Conservation (phyloP, 179 eudicot species). For the Gypsophila paniculata region DNA sequence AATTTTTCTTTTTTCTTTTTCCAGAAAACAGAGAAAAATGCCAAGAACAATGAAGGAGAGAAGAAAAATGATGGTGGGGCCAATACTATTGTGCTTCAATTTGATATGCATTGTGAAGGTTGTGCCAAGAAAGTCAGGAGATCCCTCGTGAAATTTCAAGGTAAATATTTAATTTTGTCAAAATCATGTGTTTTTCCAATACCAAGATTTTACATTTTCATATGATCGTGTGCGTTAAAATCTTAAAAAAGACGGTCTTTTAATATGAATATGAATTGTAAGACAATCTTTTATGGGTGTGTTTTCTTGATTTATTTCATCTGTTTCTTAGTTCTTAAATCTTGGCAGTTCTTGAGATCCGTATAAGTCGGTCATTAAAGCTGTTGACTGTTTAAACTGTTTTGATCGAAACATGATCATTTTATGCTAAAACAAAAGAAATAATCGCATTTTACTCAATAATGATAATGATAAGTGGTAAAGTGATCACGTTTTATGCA, state of each 20-base stretch:
- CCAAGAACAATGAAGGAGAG: conserved; percentile 24
- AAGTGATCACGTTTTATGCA: too few species aligned
- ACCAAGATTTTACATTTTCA: conserved; percentile 16
- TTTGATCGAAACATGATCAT: not conserved
- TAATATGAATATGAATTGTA: too few species aligned
- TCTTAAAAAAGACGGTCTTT: too few species aligned
- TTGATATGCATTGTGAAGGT: conserved; percentile 46
- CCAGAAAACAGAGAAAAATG: conserved; percentile 18
- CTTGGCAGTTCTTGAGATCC: conserved; percentile 17
- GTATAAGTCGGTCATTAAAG: conserved; percentile 14
- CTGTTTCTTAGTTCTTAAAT: not conserved
- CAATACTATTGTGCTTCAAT: conserved; percentile 26
- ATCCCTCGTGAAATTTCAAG: conserved; percentile 29
- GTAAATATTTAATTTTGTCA: conserved; percentile 24
- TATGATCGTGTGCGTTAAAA: too few species aligned
- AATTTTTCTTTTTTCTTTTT: not conserved
- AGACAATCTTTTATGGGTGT: too few species aligned
- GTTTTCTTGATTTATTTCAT: not conserved
- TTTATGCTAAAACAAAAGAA: too few species aligned
- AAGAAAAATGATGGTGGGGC: conserved; percentile 16
- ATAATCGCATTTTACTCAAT: too few species aligned
- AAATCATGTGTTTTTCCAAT: not conserved
- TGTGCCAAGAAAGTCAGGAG: conserved; percentile 41
- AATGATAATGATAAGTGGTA: too few species aligned
- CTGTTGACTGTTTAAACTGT: conserved; percentile 14